Conservation (phyloP, 2,329 filamentous ascomycete species). For the Penicillium oxalicum region DNA sequence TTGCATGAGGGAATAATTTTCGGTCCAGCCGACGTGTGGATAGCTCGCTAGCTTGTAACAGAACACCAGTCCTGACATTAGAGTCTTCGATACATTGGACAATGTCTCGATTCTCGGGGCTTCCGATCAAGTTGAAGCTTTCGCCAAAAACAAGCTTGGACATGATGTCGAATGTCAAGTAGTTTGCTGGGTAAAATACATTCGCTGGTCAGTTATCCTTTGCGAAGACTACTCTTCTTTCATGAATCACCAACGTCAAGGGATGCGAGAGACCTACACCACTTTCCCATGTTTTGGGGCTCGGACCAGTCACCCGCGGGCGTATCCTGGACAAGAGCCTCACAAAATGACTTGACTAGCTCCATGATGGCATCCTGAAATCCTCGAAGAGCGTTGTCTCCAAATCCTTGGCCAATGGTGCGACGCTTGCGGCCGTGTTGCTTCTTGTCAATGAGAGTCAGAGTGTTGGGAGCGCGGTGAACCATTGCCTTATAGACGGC, state of each 20-base stretch:
- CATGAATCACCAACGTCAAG: neutral
- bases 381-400: slow-evolving; percentile 19
- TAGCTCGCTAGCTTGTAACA: slow-evolving; percentile 7
- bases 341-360: neutral
- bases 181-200: slow-evolving; percentile 23
- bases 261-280: slow-evolving; percentile 24
- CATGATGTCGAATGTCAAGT: slow-evolving; percentile 46
- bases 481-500: slow-evolving; percentile 45
- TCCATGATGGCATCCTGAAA: slow-evolving; percentile 11
- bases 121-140: slow-evolving; percentile 8
- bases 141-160: slow-evolving; percentile 28
- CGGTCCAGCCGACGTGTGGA: slow-evolving; percentile 9
- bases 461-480: slow-evolving; percentile 25
- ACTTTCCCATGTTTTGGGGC: slow-evolving; percentile 41
- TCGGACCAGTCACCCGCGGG: slow-evolving; percentile 32
- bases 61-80: slow-evolving; percentile 12
- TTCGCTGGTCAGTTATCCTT: neutral
- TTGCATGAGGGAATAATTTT: slow-evolving; percentile 15
- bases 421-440: slow-evolving; percentile 15
- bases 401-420: slow-evolving; percentile 15
- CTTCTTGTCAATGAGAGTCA: slow-evolving; percentile 16
- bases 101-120: slow-evolving; percentile 8
- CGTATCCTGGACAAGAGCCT: neutral
- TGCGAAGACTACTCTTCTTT: too few species aligned
- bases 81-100: slow-evolving; percentile 14